A percentile compares a stretch with the other conserved stretches of the same genome.
Conservation (phyloP, 441 rosid genomes). For the Bruguiera hainesii region DNA sequence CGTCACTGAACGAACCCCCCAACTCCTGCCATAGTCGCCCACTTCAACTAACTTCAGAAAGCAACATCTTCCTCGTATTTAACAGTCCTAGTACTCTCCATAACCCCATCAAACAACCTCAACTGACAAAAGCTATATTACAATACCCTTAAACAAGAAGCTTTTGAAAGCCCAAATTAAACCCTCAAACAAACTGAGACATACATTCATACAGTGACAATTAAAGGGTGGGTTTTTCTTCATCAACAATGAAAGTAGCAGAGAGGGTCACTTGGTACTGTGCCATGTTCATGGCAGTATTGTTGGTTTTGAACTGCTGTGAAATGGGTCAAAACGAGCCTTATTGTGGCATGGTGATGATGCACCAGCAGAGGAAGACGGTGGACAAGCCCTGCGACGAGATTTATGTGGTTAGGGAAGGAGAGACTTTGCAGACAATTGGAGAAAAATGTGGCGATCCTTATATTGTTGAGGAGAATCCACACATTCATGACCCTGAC, state of each 20-base stretch:
- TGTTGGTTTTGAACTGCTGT: slow-evolving; percentile 54
- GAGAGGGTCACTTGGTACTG: slow-evolving; percentile 57
- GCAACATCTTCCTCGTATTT: neutral
- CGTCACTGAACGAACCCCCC: slow-evolving; percentile 30
- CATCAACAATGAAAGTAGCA: slow-evolving; percentile 41
- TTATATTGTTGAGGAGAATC: slow-evolving; percentile 63
- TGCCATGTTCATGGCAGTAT: slow-evolving; percentile 48
- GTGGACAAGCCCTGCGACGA: slow-evolving; percentile 51
- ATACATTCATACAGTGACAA: neutral
- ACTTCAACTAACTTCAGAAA: slow-evolving; percentile 25
- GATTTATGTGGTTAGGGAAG: slow-evolving; percentile 59
- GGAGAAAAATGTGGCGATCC: slow-evolving; percentile 76
- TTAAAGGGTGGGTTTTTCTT: slow-evolving; percentile 33
- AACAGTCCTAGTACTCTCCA: neutral
- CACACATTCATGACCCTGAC: slow-evolving; percentile 57
- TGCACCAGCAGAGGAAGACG: slow-evolving; percentile 4
- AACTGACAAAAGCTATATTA: neutral
- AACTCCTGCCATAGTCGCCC: slow-evolving; percentile 32
- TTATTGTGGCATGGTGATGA: neutral
- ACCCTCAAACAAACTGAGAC: neutral
- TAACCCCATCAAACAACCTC: neutral
- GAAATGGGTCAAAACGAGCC: slow-evolving; percentile 30
- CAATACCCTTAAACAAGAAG: neutral
- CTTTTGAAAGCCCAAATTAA: slow-evolving; percentile 13
- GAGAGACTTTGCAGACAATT: slow-evolving; percentile 64